phyloP scores from a whole-genome alignment of 192 early-diverging fungal genomes.

The Entomortierella lignicola region DNA sequence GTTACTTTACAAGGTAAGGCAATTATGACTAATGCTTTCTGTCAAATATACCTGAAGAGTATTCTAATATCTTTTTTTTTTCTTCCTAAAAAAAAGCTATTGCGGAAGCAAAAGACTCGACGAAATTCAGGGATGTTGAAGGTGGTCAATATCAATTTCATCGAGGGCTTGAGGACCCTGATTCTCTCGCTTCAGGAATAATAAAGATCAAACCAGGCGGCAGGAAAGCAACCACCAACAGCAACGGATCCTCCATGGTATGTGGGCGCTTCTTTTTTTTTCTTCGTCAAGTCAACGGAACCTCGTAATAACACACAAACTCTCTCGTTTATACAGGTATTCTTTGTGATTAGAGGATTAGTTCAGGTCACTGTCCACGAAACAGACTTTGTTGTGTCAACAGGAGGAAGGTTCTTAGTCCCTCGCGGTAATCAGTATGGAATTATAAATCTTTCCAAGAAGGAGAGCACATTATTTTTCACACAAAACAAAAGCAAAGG shows the following conservation, averaged over 20 bases:
- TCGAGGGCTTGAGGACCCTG: conserved; percentile 31
- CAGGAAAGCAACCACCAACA: conserved; percentile 4
- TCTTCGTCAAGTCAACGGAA: no score
- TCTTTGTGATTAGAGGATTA: conserved; percentile 15
- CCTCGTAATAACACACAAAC: no score
- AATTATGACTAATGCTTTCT: neutral
- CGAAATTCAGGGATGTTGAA: conserved; percentile 15
- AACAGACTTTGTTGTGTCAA: conserved; percentile 29
- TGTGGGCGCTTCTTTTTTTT: neutral
- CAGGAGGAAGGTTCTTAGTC: conserved; percentile 23
- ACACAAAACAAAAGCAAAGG: conserved; percentile 14
- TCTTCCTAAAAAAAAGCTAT: conserved; percentile 4
- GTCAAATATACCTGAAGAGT: neutral
- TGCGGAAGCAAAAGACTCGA: conserved; percentile 4
- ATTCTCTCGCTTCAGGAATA: conserved; percentile 18
- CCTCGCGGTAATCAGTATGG: conserved; percentile 28
- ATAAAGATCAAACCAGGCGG: conserved; percentile 20
- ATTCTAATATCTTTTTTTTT: neutral
- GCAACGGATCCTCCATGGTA: neutral
- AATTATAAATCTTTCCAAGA: conserved; percentile 18
- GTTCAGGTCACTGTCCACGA: conserved; percentile 23
- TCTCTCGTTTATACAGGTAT: conserved; percentile 10
- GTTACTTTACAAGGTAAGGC: conserved; percentile 5
- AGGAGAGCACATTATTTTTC: conserved; percentile 27
- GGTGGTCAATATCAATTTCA: conserved; percentile 30